phyloP scores from a whole-genome alignment of 257 asterid species.

The Parsonsia alboflavescens region DNA sequence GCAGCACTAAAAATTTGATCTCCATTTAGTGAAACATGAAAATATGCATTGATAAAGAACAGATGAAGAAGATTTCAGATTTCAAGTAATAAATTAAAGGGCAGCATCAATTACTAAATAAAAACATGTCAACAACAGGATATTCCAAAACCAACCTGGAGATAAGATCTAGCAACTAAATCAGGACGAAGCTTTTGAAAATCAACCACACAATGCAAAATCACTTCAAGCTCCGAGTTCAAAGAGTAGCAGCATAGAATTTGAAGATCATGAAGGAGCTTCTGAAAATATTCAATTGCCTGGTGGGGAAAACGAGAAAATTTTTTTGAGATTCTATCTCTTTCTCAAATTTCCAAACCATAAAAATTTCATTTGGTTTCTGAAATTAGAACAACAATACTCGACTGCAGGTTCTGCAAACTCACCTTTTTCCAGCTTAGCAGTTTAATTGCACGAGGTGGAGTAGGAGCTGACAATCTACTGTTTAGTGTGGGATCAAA shows the following conservation, averaged over 20 bases:
- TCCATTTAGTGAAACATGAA: neutral
- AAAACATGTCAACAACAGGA: neutral
- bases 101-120: neutral
- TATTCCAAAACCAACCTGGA: constrained; percentile 53
- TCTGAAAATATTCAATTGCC: constrained; percentile 89
- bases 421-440: constrained; percentile 88
- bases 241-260: constrained; percentile 62
- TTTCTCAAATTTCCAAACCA: neutral
- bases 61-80: neutral
- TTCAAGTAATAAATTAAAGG: neutral
- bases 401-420: constrained; percentile 12
- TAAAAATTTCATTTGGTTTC: constrained; percentile 2
- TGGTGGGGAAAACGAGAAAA: constrained; percentile 32
- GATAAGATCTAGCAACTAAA: constrained; percentile 80
- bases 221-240: constrained; percentile 70
- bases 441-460: constrained; percentile 82
- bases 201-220: constrained; percentile 70
- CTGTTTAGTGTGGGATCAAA: constrained; percentile 92
- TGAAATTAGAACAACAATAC: neutral
- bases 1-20: neutral
- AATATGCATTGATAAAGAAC: neutral
- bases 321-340: neutral
- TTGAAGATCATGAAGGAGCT: constrained; percentile 92
- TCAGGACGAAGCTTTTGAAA: constrained; percentile 87
- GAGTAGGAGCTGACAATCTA: constrained; percentile 95